These are phyloP conservation scores for Theileria annulata DNA, from an alignment of 169 alveolate species.

Conservation along the genomic window DNA sequence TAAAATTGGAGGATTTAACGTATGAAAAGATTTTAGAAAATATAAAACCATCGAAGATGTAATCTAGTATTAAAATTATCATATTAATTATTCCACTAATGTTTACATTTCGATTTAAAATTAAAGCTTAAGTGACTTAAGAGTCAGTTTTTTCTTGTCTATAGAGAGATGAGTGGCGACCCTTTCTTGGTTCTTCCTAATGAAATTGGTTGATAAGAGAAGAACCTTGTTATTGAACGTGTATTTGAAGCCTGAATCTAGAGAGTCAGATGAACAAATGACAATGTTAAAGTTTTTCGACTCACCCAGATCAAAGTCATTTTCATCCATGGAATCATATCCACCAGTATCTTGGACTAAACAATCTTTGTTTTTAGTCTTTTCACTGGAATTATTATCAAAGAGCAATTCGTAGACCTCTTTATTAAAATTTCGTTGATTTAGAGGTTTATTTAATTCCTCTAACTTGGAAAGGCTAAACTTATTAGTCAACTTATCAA, in stretches of 20 bases:
- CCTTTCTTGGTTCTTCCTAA: slow-evolving; percentile 67
- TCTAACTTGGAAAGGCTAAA: slow-evolving; percentile 84
- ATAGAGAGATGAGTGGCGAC: background rate
- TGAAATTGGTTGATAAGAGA: slow-evolving; percentile 86
- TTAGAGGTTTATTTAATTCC: slow-evolving; percentile 77
- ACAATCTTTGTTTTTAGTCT: background rate
- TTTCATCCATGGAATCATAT: background rate
- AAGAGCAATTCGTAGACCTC: slow-evolving; percentile 28
- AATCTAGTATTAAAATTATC: background rate
- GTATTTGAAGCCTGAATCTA: slow-evolving; percentile 17
- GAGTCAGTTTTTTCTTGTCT: background rate
- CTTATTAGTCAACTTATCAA: slow-evolving; percentile 85
- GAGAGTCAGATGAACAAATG: slow-evolving; percentile 2
- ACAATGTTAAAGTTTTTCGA: background rate
- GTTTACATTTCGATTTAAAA: background rate
- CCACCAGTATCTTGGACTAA: background rate
- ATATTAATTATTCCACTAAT: background rate
- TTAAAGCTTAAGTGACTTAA: background rate
- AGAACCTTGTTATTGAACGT: slow-evolving; percentile 72
- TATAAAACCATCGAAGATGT: background rate
- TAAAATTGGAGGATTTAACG: slow-evolving; percentile 18
- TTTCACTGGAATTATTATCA: background rate
- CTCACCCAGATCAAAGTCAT: background rate
- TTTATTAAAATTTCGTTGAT: slow-evolving; percentile 13
- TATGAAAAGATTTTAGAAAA: slow-evolving; percentile 20